A percentile compares a stretch with the other conserved stretches of the same genome.
These are phyloP conservation scores for Punctularia strigosozonata DNA, from an alignment of 768 basidiomycete genomes.

Conservation along the genomic window DNA sequence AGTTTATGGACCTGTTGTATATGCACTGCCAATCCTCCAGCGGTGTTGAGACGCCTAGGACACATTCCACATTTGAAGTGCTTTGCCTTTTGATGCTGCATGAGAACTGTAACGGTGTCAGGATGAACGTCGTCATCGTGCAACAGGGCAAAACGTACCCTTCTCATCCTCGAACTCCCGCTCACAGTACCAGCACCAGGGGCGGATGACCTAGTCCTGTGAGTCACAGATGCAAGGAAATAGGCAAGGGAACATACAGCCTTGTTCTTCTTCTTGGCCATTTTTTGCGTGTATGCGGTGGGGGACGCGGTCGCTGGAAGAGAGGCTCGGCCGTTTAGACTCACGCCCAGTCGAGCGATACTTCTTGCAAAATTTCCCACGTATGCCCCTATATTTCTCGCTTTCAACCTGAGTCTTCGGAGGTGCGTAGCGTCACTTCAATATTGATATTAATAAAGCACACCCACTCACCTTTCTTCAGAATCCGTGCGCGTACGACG, in stretches of 20 bases:
- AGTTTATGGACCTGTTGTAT: conserved; percentile 99
- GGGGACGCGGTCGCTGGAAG: too few species aligned
- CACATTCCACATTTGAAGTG: conserved; percentile 98
- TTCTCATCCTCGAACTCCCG: conserved; percentile 99
- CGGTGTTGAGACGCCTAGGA: conserved; percentile 90
- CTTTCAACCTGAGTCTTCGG: too few species aligned
- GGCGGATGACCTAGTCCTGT: conserved; percentile 53
- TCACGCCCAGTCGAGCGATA: too few species aligned
- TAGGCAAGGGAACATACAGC: conserved; percentile 17
- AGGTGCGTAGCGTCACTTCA: too few species aligned
- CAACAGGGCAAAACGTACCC: conserved; percentile 36
- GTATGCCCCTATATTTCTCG: too few species aligned
- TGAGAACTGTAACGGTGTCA: conserved; percentile 50
- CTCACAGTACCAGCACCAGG: conserved; percentile 99
- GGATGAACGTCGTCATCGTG: background rate
- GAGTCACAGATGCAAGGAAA: conserved; percentile 3
- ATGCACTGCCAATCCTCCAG: conserved; percentile 94
- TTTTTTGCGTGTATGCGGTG: conserved; percentile 7
- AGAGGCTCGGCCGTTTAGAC: too few species aligned
- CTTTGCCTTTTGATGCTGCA: conserved; percentile 99
- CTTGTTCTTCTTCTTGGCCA: conserved; percentile 48
- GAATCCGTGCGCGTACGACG: too few species aligned
- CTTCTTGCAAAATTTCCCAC: too few species aligned
- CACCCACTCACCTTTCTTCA: too few species aligned
- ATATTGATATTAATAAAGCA: too few species aligned